Base-by-base conservation (phyloP, 2,329 filamentous ascomycete genomes). In the Ophiocordyceps camponoti-saundersi region DNA sequence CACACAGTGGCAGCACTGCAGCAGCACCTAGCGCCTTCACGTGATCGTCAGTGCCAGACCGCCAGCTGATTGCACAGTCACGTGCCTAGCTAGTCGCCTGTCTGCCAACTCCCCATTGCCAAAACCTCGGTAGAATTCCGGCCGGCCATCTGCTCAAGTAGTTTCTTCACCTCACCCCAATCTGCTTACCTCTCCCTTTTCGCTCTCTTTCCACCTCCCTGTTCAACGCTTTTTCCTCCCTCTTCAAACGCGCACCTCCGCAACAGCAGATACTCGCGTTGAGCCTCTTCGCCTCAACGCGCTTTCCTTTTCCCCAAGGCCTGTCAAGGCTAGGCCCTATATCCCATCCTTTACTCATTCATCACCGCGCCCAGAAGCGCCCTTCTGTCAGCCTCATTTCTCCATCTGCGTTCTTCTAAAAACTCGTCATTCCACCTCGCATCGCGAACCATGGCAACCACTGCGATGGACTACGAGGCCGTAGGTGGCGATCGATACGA, bases 381-480 rank as follows among this genome's bases (percentile, higher is more conserved):
- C 18, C 12, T 20, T 8, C 36, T 40, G 36, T 18, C 2, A 5
- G n/a, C 18, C 18, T 40, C 36, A 40, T 40, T 40, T 21, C 15
- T 40, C 18, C 36, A 11, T 12, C 18, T 40, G n/a, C 36, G n/a
- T 40, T 26, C 26, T 26, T 29, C n/a, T n/a, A 8, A n/a, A 43
- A 21, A 13, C 39, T n/a, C 36, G 20, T 21, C 34, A 36, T 15
- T 16, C 20, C n/a, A 39, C 42, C 13, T 20, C 21, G 26, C 40
- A 18, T 30, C 44, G 21, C 32, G 15, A 49, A 61, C 53, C 53
- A 79, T 79, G 75, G 75, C 75, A 48, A 79, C 77, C 52, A 77
- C 75, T 41, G 73, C 77, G 53, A 82, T 82, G 79, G 79, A 82
- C 59, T 82, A 82, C 63, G 79, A 82, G 63, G 75, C 74, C 60